These are phyloP conservation scores for Citrus cavaleriei DNA, from an alignment of 345 rosid genomes.

Conservation along the genomic window DNA sequence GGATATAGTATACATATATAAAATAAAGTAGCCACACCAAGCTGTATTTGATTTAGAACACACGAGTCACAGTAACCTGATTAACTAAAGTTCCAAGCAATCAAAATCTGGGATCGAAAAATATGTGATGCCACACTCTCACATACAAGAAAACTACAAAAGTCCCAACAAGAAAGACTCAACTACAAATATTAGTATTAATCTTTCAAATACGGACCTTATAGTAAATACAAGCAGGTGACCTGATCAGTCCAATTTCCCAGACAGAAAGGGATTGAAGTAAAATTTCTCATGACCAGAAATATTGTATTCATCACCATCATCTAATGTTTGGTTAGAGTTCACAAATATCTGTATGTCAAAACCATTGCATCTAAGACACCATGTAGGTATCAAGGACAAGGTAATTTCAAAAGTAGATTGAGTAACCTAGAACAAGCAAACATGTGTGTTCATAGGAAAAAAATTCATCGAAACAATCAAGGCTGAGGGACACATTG, in stretches of 20 bases:
- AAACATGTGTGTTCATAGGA: background rate
- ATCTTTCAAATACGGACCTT: background rate
- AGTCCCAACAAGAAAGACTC: background rate
- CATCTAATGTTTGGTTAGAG: background rate
- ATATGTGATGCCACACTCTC: background rate
- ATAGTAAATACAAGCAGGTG: background rate
- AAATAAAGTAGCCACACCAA: too few relatives aligned
- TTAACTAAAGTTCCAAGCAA: background rate
- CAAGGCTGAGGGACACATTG: background rate
- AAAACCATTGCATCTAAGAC: background rate
- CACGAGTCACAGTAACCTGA: background rate
- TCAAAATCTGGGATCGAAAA: background rate
- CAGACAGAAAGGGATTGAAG: background rate
- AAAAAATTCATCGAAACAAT: background rate
- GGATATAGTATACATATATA: too few relatives aligned
- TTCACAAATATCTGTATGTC: background rate
- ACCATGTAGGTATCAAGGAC: background rate
- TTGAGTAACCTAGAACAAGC: background rate
- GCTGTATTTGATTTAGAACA: background rate
- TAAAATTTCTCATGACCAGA: background rate
- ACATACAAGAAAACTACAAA: background rate
- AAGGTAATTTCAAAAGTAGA: background rate
- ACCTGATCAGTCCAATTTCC: background rate
- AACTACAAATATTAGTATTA: background rate
- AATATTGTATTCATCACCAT: background rate